These are phyloP conservation scores for Hericium erinaceus DNA, from an alignment of 768 basidiomycete species.

Conservation along the genomic window DNA sequence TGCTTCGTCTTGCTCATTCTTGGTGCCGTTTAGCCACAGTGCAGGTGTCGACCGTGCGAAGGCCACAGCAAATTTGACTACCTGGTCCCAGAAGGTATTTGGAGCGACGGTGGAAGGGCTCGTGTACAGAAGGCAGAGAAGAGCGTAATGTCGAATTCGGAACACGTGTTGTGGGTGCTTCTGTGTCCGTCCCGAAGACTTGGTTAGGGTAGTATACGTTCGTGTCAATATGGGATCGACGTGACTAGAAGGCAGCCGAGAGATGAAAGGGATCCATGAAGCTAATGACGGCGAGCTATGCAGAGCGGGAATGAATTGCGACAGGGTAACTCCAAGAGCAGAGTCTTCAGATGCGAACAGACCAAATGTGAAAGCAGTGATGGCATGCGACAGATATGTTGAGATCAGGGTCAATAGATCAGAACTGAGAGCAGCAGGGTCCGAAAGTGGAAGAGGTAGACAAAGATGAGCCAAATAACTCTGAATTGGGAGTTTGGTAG, in stretches of 20 bases:
- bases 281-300: constrained; percentile 30
- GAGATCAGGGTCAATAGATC: constrained; percentile 44
- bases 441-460: constrained; percentile 31
- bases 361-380: constrained; percentile 26
- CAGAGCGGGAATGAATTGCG: constrained; percentile 25
- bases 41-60: constrained; percentile 21
- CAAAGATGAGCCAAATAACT: constrained; percentile 24
- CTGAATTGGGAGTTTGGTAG: constrained; percentile 6
- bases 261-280: constrained; percentile 41
- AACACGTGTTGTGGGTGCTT: constrained; percentile 21
- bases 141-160: constrained; percentile 30
- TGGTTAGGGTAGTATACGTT: constrained; percentile 44
- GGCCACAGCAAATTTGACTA: constrained; percentile 37
- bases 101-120: constrained; percentile 38
- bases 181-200: constrained; percentile 12
- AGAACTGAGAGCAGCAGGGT: constrained; percentile 21
- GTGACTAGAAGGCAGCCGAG: constrained; percentile 40
- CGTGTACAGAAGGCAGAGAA: constrained; percentile 41
- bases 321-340: not conserved
- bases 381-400: constrained; percentile 48
- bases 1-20: not conserved
- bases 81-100: constrained; percentile 65
- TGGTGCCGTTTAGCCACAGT: not conserved
- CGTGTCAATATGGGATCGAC: constrained; percentile 50
- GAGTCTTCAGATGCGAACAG: not conserved